Base-by-base conservation (phyloP, 306 rosid genomes). In the Rosa rugosa region DNA sequence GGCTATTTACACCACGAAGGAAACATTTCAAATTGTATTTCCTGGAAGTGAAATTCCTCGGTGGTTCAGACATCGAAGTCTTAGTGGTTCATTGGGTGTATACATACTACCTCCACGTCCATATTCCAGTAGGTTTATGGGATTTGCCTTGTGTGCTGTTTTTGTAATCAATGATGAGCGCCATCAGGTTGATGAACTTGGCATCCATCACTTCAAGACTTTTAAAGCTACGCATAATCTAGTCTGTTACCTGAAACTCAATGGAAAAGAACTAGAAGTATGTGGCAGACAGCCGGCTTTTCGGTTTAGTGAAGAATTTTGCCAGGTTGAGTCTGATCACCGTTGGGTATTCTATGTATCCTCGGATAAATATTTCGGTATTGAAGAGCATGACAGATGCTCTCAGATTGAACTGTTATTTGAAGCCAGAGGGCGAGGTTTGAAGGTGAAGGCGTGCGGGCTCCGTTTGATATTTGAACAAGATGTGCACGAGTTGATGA, bases 91-190 rank as follows among this genome's bases (percentile, higher is more conserved):
- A 60, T n/a, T 75, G 4, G 46, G 3, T 11, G 5, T 60, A 17
- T 2, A 8, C 9, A 9, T 45, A 5, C 31, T 31, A 31, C 36
- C 36, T 31, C 36, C 36, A 31, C 36, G 36, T 31, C 36, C 36
- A 31, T 31, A 31, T 14, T 41, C 31, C 45, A 25, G 54, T 45
- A 5, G 6, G 22, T 62, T 49, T 34, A 27, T 75, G 20, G 79
- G 79, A 27, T 17, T 62, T 45, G 79, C 13, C 1, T 17, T 75
- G 14, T 75, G 57, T 62, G 71, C 12, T 63, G 31, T 62, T 14
- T 75, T 62, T 42, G 79, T 1, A 38, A 20, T 73, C 10, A 31
- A 31, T 31, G 22, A 54, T 53, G n/a, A 18, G 11, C 36, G 54
- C 44, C 11, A 8, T 49, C 23, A 4, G 5, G 9, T 25, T 16